Base-by-base conservation (phyloP, 805 yeast species). In the Debaryomyces hansenii region DNA sequence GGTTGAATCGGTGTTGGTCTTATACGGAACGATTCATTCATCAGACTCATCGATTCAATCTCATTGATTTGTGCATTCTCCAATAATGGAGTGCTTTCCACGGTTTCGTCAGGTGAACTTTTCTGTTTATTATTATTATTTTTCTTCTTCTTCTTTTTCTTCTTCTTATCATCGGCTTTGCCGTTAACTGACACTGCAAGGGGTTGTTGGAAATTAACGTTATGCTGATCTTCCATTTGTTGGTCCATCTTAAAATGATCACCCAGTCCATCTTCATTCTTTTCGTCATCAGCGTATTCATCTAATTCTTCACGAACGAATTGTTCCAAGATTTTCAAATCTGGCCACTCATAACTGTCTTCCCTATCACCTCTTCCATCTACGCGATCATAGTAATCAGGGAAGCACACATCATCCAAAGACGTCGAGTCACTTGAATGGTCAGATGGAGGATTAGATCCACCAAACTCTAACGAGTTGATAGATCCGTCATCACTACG, bases 371-470 rank as follows among this genome's bases (percentile, higher is more conserved):
- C 60, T n/a, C 36, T 41, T 9, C 31, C 24, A 31, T 42, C 48
- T 27, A 29, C 43, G 29, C 56, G 59, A 18, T 59, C 63, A 39
- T 79, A 80, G 51, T 85, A 90, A 33, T 90, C 74, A 0, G 96
- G 96, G 63, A 90, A 82, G 59, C 97, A 92, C 20, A 92, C 99
- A 66, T 92, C 99, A 60, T 86, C 91, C 48, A 92, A 68, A 1
- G 96, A 87, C 0, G 96, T 84, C 34, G 82, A 79, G 44, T 79
- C 82, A 32, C 84, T 75, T 34, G 80, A 70, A 48, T 86, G 73
- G 41, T 86, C 77, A 18, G 84, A 77, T 3, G 82, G 71, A 4
- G 90, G 89, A 55, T 83, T 82, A n/a, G 87, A 83, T 12, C 63
- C 74, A 11, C 78, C 78, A 54, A 73, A 74, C 48, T 70, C 75